A percentile compares a stretch with the other conserved stretches of the same genome.
phyloP scores from a whole-genome alignment of 2,329 filamentous ascomycete species.

The Hypomyces perniciosus region DNA sequence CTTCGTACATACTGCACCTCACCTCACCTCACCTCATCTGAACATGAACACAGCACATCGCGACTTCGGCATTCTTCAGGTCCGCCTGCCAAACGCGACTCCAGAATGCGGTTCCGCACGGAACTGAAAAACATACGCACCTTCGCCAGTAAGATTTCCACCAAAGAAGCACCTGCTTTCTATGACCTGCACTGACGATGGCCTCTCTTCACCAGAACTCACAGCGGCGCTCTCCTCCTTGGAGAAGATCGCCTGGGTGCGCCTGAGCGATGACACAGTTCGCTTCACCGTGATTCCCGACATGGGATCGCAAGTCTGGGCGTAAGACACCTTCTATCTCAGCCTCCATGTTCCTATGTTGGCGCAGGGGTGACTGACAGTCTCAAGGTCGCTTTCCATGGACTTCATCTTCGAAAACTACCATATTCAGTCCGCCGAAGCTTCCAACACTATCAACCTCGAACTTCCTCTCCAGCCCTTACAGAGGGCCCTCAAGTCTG shows the following conservation, averaged over 20 bases:
- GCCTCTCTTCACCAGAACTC: constrained; percentile 43
- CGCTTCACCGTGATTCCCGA: constrained; percentile 96
- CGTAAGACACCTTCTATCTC: constrained; percentile 47
- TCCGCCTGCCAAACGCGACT: too few species aligned
- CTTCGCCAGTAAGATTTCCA: constrained; percentile 49
- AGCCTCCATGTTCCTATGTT: neutral
- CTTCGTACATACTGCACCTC: neutral
- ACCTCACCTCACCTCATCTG: neutral
- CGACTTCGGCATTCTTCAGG: neutral
- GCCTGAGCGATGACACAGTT: constrained; percentile 77
- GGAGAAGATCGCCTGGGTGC: constrained; percentile 85
- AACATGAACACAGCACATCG: neutral
- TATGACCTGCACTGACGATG: neutral
- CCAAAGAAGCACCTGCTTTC: neutral
- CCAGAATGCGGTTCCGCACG: constrained; percentile 59
- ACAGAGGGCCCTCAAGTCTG: constrained; percentile 86
- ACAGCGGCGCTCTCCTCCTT: constrained; percentile 58
- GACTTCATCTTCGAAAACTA: constrained; percentile 86
- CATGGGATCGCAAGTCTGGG: constrained; percentile 94
- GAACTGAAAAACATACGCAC: constrained; percentile 61
- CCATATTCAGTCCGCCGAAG: constrained; percentile 76
- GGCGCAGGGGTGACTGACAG: neutral
- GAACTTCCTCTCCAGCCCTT: constrained; percentile 86
- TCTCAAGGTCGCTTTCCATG: constrained; percentile 53
- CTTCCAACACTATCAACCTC: constrained; percentile 86